Base-by-base conservation (phyloP, 352 stramenopile genomes). In the Plasmopara muralis region DNA sequence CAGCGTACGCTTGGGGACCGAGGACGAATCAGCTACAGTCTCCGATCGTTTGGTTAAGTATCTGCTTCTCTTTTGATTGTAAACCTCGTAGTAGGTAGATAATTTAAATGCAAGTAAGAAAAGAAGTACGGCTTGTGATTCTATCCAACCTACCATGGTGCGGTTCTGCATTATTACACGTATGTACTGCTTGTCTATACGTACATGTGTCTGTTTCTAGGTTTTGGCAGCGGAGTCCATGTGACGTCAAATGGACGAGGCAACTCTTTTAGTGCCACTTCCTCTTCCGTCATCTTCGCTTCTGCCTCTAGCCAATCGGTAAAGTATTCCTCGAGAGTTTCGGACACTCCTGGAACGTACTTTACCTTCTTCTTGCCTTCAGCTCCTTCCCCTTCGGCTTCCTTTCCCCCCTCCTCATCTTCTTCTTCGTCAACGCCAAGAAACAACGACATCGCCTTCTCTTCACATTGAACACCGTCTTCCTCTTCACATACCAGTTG, bases 11-110 rank as follows among this genome's bases (percentile, higher is more conserved):
- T 72, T 66, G 10, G 65, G 64, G 14, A 39, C 72, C 18, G 69
- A 74, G 44, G 61, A 72, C 45, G 76, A 87, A 45, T 72, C 81
- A 46, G 77, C 74, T 29, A 85, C 79, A 50, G 45, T 76, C 40
- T 90, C 79, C 30, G 83, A 90, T 59, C 77, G 72, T 51, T 86
- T 93, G 72, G 80, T 88, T 53, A 93, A 93, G 55, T 79, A 93
- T 56, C 65, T 93, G 49, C 68, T 93, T 57, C 69, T 93, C 60
- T 89, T 93, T 47, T 93, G 54, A 75, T 25, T 25, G 20, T 25
- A 25, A n/a, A 25, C 20, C 20, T 18, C n/a, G n/a, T 41, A 15
- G 37, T 16, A 41, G 37, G 4, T 41, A 41, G 31, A 35, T 29
- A 38, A 37, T 42, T 51, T 55, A 31, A 42, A 25, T 3, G 20